Evolutionary conservation across 805 yeast genomes (phyloP).

Genomic region (Lachancea mirantina): DNA sequence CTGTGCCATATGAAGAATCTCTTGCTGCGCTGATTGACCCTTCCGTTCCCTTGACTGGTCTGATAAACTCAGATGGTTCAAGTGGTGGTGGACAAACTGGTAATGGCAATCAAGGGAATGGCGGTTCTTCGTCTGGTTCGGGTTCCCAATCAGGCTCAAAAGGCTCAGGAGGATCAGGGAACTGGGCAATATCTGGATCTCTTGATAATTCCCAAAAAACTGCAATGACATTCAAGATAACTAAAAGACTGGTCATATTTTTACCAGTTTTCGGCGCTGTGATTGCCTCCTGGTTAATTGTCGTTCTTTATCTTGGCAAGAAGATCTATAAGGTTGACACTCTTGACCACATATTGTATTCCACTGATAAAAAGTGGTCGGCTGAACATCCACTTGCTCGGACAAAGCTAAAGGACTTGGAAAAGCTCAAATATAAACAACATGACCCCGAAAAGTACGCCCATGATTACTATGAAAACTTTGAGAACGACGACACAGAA

Average conservation of each 20-base stretch:
- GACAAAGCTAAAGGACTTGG: neutral
- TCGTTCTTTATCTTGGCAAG: constrained; percentile 1
- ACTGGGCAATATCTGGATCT: constrained; percentile 8
- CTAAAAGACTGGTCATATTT: constrained; percentile 12
- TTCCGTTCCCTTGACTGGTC: constrained; percentile 20
- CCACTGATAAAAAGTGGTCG: constrained; percentile 4
- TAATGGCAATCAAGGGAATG: no score
- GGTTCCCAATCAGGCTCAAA: constrained; percentile 3
- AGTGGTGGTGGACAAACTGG: no score
- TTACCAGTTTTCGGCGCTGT: constrained; percentile 13
- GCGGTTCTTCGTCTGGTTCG: constrained; percentile 21
- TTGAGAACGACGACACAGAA: constrained; percentile 3
- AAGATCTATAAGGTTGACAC: constrained; percentile 1
- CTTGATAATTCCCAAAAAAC: constrained; percentile 3
- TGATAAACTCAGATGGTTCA: constrained; percentile 9
- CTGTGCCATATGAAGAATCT: constrained; percentile 46
- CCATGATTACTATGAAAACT: neutral
- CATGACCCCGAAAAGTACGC: constrained; percentile 6
- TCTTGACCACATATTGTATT: neutral
- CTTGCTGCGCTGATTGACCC: constrained; percentile 65
- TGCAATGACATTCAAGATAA: constrained; percentile 6
- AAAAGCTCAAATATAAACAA: neutral
- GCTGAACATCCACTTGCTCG: neutral
- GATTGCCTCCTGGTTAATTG: constrained; percentile 11
- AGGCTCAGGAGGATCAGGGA: constrained; percentile 10